Base-by-base conservation (phyloP, 441 rosid species). In the Populus trichocarpa region DNA sequence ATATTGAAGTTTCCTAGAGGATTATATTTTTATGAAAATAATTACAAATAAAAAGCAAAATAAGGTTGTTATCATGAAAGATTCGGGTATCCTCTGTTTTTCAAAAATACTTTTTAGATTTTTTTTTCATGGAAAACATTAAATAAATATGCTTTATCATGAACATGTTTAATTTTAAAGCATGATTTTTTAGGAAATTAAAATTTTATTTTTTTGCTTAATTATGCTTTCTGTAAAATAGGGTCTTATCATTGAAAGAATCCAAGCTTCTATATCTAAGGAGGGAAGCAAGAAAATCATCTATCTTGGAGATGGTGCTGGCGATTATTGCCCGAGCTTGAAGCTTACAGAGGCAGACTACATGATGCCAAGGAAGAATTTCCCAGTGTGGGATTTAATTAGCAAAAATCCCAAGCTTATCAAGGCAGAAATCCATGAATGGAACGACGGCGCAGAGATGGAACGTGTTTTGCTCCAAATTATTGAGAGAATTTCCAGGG, bases 301-400 rank as follows among this genome's bases (percentile, higher is more conserved):
- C 2, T 95, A 95, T 75, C 88, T 93, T 8, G 99, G 99, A 35
- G 97, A 96, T 78, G 98, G 98, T 1, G 63, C 40, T 4, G 93
- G 91, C 5, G 99, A 96, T 78, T 94, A 86, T 79, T 96, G 99
- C 73, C 97, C 98, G 0, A 86, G 88, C 80, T 85, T 93, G 79
- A 87, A 79, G 86, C 96, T 96, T 6, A 79, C 72, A 33, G 80
- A 88, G n/a, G 79, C 79, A 40, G 98, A 94, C 75, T 83, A 50
- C 70, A 20, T 92, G 86, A 92, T 94, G 99, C 99, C 98, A 20
- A 94, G 97, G 86, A 96, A 91, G 84, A 75, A 88, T 46, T 96
- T 86, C 42, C 98, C 98, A 4, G 88, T 88, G 12, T 96, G 96
- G 98, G 95, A 90, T 26, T 82, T 92, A 71, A 92, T 93, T 46